phyloP scores from a whole-genome alignment of 2,329 filamentous ascomycete species.

The Stachybotrys chartarum region DNA sequence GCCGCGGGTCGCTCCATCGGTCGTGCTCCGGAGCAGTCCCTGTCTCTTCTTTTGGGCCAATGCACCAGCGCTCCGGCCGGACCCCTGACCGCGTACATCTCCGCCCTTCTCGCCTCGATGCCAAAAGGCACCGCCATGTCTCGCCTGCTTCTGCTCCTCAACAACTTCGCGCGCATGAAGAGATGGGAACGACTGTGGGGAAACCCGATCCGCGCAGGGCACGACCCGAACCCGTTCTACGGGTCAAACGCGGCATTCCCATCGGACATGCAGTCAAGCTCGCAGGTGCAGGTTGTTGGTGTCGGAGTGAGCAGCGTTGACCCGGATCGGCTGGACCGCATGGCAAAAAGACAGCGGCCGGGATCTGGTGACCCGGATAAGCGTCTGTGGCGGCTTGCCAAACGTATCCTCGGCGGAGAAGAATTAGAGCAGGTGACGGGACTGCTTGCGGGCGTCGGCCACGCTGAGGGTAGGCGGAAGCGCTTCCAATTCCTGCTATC shows the following conservation, averaged over 20 bases:
- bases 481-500: neutral
- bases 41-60: conserved; percentile 11
- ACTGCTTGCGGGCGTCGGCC: neutral
- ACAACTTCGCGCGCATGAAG: conserved; percentile 8
- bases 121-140: conserved; percentile 11
- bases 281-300: neutral
- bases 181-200: conserved; percentile 12
- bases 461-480: neutral
- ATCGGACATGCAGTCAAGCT: neutral
- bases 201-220: conserved; percentile 13
- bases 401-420: neutral
- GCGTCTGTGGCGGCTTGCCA: neutral
- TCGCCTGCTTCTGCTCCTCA: conserved; percentile 2
- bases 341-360: neutral
- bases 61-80: conserved; percentile 14
- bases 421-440: neutral
- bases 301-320: neutral
- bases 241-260: conserved; percentile 4
- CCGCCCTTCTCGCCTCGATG: conserved; percentile 8
- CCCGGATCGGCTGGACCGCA: neutral
- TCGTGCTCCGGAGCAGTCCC: conserved; percentile 10
- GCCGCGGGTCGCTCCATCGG: conserved; percentile 11
- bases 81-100: conserved; percentile 10
- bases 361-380: neutral
- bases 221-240: conserved; percentile 16